These are phyloP conservation scores for Vigna radiata DNA, from an alignment of 306 rosid species.

Conservation along the genomic window DNA sequence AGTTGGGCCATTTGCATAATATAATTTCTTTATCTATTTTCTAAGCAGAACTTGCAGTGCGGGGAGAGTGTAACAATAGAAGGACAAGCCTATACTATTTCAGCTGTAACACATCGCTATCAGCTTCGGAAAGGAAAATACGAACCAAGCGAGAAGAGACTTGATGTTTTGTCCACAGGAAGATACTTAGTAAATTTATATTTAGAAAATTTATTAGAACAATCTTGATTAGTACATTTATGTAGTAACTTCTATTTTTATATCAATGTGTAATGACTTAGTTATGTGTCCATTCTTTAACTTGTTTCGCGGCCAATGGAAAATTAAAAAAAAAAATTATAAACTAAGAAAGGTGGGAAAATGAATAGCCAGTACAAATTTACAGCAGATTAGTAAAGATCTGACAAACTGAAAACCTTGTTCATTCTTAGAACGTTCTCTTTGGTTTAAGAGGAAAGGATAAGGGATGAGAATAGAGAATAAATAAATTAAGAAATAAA, in stretches of 20 bases:
- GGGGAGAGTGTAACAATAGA: constrained; percentile 57
- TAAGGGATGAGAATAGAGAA: too few relatives aligned
- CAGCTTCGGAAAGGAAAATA: constrained; percentile 95
- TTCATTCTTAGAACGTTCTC: neutral
- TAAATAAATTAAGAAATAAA: too few relatives aligned
- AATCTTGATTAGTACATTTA: constrained; percentile 62
- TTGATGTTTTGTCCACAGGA: constrained; percentile 92
- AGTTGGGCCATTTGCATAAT: constrained; percentile 24
- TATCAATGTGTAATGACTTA: constrained; percentile 38
- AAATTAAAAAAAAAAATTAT: neutral
- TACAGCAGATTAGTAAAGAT: neutral
- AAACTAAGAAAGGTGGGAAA: neutral
- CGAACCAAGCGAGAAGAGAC: constrained; percentile 90
- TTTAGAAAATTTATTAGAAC: constrained; percentile 75
- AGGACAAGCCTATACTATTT: constrained; percentile 89
- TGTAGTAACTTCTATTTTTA: constrained; percentile 20
- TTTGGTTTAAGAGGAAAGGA: too few relatives aligned
- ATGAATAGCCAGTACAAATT: neutral
- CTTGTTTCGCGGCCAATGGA: neutral
- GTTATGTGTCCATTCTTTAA: constrained; percentile 22
- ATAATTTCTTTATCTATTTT: neutral
- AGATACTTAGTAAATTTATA: constrained; percentile 87
- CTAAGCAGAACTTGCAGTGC: constrained; percentile 54
- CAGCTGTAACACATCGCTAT: constrained; percentile 86
- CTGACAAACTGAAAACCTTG: neutral